Conservation (phyloP, 2,329 filamentous ascomycete genomes). For the Colletotrichum simmondsii region DNA sequence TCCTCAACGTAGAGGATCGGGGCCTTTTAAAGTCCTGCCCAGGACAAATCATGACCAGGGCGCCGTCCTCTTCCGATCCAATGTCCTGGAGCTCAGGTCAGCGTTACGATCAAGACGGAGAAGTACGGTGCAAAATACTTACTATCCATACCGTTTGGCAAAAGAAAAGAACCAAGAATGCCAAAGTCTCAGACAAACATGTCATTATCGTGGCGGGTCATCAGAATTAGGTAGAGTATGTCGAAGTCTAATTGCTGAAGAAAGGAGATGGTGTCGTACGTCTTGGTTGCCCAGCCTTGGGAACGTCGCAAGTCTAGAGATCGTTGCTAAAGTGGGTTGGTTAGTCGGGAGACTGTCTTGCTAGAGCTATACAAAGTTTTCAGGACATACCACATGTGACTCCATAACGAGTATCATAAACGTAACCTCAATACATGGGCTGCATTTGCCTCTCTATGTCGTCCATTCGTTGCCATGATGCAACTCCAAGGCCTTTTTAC, state of each 20-base stretch:
- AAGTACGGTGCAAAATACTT: background rate
- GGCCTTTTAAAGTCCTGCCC: slow-evolving; percentile 50
- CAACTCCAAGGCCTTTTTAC: slow-evolving; percentile 43
- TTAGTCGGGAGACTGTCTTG: background rate
- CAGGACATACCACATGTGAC: slow-evolving; percentile 16
- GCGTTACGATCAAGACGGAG: background rate
- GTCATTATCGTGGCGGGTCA: slow-evolving; percentile 10
- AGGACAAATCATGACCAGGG: slow-evolving; percentile 40
- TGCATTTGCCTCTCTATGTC: background rate
- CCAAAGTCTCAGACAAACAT: background rate
- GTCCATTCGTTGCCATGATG: slow-evolving; percentile 18
- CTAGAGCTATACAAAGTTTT: background rate
- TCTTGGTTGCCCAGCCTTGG: slow-evolving; percentile 12
- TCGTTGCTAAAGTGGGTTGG: background rate
- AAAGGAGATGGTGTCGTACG: slow-evolving; percentile 11
- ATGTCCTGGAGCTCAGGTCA: background rate
- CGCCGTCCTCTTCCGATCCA: background rate
- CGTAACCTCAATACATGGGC: background rate
- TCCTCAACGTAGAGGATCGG: slow-evolving; percentile 12
- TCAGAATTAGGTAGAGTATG: slow-evolving; percentile 1
- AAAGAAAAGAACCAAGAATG: background rate
- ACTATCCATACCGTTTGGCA: slow-evolving; percentile 5
- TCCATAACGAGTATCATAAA: slow-evolving; percentile 6
- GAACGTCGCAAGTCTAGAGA: slow-evolving; percentile 16
- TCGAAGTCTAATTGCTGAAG: slow-evolving; percentile 7